These are phyloP conservation scores for Cystobasidium sp. DNA, from an alignment of 1,284 basidiomycete species.

Conservation along the genomic window DNA sequence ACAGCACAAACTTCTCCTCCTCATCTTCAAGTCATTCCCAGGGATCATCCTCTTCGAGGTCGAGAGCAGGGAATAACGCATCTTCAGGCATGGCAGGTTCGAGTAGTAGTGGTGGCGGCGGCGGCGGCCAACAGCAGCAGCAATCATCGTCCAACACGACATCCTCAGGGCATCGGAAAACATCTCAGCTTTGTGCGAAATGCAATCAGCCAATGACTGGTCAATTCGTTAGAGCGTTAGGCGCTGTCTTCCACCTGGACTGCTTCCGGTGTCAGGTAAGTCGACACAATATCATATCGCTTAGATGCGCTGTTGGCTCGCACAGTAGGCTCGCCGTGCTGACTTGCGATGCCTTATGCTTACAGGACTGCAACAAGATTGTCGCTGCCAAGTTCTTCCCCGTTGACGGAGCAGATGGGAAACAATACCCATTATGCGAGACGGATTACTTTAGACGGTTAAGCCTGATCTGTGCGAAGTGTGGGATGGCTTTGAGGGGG, in stretches of 20 bases:
- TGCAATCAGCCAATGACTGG: conserved; percentile 52
- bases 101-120: not conserved
- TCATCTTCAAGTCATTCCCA: not conserved
- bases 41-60: not conserved
- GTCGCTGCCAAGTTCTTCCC: conserved; percentile 99
- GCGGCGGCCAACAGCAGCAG: not conserved
- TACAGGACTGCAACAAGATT: conserved; percentile 90
- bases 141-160: not conserved
- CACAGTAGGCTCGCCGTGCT: not conserved
- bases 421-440: conserved; percentile 92
- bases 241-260: conserved; percentile 90
- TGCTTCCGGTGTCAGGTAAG: conserved; percentile 96
- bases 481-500: conserved; percentile 87
- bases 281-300: conserved; percentile 41
- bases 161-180: conserved; percentile 19
- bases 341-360: not conserved
- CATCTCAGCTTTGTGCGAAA: conserved; percentile 49
- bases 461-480: conserved; percentile 95
- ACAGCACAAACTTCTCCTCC: not conserved
- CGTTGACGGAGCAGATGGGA: conserved; percentile 81
- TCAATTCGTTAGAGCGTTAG: conserved; percentile 93
- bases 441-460: conserved; percentile 96
- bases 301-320: not conserved
- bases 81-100: not conserved
- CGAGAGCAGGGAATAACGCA: not conserved